Base-by-base conservation (phyloP, 2,329 filamentous ascomycete species). In the Gnomoniopsis sp. region DNA sequence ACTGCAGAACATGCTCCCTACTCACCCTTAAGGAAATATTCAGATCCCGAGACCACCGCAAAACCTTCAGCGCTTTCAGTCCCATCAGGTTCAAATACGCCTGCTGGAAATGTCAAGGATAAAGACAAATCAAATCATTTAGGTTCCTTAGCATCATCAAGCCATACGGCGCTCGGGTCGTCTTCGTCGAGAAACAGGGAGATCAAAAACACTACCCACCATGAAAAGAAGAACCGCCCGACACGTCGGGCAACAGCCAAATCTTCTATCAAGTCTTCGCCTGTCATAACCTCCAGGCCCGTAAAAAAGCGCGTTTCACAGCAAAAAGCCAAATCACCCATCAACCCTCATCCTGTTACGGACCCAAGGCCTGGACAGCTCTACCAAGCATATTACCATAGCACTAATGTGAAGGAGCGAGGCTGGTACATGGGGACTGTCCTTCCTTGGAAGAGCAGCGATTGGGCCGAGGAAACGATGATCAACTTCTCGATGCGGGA, bases 311-410 rank as follows among this genome's bases (percentile, higher is more conserved):
- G 26, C 26, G 26, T 30, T 30, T 8, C 8, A 4, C 26, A 8
- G 26, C 26, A 30, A 30, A 8, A 4, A 41, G 36, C 36, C 36
- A 41, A 15, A 41, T 14, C 36, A 15, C 36, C 17, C 7, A 41
- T 41, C 36, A 44, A 44, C 41, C 41, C 41, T 21, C 41, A 44
- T 6, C 41, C 41, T 10, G 41, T 61, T 14, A 46, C 22, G 1
- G 6, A 55, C 33, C 46, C 48, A 10, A n/a, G 12, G 3, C 38
- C 52, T 2, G 59, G 59, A n/a, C 33, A 58, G 6, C 26, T 61
- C 30, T 61, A 61, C 59, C 47, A 61, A 10, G 55, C 51, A 14
- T 61, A 51, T 36, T 61, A 61, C 47, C 43, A 52, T 12, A 36
- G 53, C 21, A 7, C 15, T 15, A 6, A 11, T 10, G 21, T 3